Conservation (phyloP, 192 early-diverging fungal genomes). For the Funneliformis geosporum region DNA sequence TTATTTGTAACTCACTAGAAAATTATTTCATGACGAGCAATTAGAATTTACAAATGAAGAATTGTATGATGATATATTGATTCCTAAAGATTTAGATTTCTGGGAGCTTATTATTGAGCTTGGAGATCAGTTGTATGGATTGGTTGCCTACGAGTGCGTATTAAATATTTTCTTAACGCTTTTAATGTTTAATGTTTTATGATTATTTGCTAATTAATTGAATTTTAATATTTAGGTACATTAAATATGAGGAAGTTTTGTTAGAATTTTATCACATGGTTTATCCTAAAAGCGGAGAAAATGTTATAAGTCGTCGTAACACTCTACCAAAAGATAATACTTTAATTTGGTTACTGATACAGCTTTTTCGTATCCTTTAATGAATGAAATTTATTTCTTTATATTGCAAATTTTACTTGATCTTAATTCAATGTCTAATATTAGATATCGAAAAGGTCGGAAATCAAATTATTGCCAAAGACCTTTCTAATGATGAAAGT, state of each 20-base stretch:
- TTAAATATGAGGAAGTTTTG: constrained; percentile 60
- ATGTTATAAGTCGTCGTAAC: constrained; percentile 28
- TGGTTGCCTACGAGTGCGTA: constrained; percentile 55
- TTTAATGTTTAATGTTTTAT: not conserved
- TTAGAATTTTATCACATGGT: constrained; percentile 57
- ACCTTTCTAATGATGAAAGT: constrained; percentile 69
- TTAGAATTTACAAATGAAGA: constrained; percentile 1
- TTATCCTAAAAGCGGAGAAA: constrained; percentile 53
- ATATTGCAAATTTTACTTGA: not conserved
- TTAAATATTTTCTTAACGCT: not conserved
- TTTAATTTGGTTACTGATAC: constrained; percentile 71
- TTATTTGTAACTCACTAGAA: not conserved
- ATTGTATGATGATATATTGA: constrained; percentile 49
- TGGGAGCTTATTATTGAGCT: constrained; percentile 78
- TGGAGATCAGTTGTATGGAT: constrained; percentile 75
- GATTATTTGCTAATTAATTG: not conserved
- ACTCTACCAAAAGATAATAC: constrained; percentile 68
- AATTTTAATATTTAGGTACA: constrained; percentile 37
- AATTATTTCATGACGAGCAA: no score
- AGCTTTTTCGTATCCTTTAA: constrained; percentile 54
- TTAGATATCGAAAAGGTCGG: constrained; percentile 67
- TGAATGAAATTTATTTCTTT: not conserved
- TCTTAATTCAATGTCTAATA: not conserved
- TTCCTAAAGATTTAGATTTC: constrained; percentile 67
- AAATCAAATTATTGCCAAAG: constrained; percentile 55